Evolutionary conservation across 1,139 yeast genomes (phyloP).

Genomic region (Yamadazyma dendronema): DNA sequence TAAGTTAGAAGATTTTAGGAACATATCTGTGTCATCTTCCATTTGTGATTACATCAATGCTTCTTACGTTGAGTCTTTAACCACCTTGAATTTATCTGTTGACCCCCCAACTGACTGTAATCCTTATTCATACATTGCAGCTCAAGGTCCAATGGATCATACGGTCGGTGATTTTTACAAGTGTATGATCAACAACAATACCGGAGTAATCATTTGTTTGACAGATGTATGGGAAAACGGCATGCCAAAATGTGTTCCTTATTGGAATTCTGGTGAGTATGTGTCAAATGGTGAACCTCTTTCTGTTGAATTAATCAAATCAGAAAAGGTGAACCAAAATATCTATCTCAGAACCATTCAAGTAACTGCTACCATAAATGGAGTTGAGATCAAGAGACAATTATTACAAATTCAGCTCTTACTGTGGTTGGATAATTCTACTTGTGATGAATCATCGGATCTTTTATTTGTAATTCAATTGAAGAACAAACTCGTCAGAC

Average conservation of each 20-base stretch:
- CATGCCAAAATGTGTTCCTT: slow-evolving; percentile 54
- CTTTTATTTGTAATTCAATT: slow-evolving; percentile 41
- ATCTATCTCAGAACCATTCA: slow-evolving; percentile 30
- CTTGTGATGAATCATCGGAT: slow-evolving; percentile 31
- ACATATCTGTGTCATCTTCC: neutral
- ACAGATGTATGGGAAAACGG: slow-evolving; percentile 55
- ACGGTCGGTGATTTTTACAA: slow-evolving; percentile 84
- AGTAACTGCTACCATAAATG: slow-evolving; percentile 18
- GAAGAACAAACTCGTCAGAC: slow-evolving; percentile 31
- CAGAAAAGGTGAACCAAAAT: slow-evolving; percentile 17
- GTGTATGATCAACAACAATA: slow-evolving; percentile 49
- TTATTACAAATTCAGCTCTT: slow-evolving; percentile 49
- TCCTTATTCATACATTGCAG: slow-evolving; percentile 51
- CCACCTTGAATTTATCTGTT: neutral
- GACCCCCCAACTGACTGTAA: neutral
- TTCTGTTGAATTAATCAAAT: slow-evolving; percentile 25
- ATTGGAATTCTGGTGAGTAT: slow-evolving; percentile 50
- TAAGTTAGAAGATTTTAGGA: slow-evolving; percentile 27
- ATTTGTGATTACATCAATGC: slow-evolving; percentile 26
- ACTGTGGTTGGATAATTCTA: slow-evolving; percentile 57
- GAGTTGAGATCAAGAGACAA: slow-evolving; percentile 20
- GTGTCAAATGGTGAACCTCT: slow-evolving; percentile 34
- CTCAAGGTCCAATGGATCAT: slow-evolving; percentile 80
- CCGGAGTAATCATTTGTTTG: slow-evolving; percentile 45
- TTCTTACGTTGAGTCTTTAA: slow-evolving; percentile 25